Evolutionary conservation across 495 filamentous ascomycete genomes (phyloP).

Genomic region (Aspergillus leporis): DNA sequence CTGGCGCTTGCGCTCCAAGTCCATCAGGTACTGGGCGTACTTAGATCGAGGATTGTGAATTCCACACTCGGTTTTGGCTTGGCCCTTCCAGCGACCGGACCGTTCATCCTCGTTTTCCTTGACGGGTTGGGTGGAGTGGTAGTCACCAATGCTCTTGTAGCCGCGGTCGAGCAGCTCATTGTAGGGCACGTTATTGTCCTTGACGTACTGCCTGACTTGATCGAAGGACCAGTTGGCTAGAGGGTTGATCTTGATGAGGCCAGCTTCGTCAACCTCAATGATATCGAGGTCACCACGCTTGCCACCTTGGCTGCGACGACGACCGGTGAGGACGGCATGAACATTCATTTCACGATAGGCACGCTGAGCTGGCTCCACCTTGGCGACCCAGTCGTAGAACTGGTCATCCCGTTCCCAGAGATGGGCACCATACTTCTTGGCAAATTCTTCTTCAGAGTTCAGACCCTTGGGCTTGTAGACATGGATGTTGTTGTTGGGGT

Average conservation of each 20-base stretch:
- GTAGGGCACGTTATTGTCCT: slow-evolving; percentile 85
- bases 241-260: slow-evolving; percentile 97
- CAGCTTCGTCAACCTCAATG: slow-evolving; percentile 89
- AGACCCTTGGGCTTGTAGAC: slow-evolving; percentile 80
- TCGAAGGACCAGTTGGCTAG: slow-evolving; percentile 92
- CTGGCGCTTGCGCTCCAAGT: slow-evolving; percentile 71
- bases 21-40: slow-evolving; percentile 80
- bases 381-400: slow-evolving; percentile 94
- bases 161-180: slow-evolving; percentile 86
- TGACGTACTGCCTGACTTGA: slow-evolving; percentile 85
- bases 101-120: slow-evolving; percentile 91
- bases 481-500: slow-evolving; percentile 78
- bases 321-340: slow-evolving; percentile 91
- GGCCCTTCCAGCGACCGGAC: slow-evolving; percentile 95
- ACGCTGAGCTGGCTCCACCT: slow-evolving; percentile 94
- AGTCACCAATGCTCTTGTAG: slow-evolving; percentile 97
- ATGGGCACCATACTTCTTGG: slow-evolving; percentile 73
- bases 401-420: slow-evolving; percentile 87
- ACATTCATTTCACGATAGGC: slow-evolving; percentile 88
- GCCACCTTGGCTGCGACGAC: slow-evolving; percentile 88
- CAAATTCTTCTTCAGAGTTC: slow-evolving; percentile 72
- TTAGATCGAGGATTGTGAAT: slow-evolving; percentile 96
- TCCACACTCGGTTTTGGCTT: slow-evolving; percentile 92
- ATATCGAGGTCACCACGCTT: slow-evolving; percentile 86
- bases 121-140: slow-evolving; percentile 93